A percentile compares a stretch with the other conserved stretches of the same genome.
Conservation (phyloP, 2,329 filamentous ascomycete species). For the Pseudopithomyces maydicus region DNA sequence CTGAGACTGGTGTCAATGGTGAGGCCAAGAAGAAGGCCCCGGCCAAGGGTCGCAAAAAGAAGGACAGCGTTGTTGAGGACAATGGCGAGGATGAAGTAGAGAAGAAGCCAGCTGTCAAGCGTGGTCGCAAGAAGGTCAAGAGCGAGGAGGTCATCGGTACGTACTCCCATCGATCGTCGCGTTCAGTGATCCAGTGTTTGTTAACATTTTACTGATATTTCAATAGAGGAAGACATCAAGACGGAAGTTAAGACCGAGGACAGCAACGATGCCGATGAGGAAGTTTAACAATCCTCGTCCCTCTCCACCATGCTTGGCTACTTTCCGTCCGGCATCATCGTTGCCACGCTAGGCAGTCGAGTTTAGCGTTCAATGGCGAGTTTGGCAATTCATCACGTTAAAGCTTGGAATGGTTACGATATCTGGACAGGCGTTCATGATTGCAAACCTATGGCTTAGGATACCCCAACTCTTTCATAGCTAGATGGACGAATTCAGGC, state of each 20-base stretch:
- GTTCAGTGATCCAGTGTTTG: no score
- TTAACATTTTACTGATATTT: neutral
- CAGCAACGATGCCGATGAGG: neutral
- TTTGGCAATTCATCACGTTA: no score
- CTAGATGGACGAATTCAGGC: no score
- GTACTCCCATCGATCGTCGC: neutral
- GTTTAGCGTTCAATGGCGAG: no score
- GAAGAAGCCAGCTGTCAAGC: constrained; percentile 20
- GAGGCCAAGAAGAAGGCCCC: constrained; percentile 15
- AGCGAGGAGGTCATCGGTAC: constrained; percentile 13
- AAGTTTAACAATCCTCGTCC: neutral
- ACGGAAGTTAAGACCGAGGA: neutral
- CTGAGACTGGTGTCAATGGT: constrained; percentile 7
- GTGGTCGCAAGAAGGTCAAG: constrained; percentile 26
- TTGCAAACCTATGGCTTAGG: no score
- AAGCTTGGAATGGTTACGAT: no score
- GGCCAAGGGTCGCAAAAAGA: constrained; percentile 13
- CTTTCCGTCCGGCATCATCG: neutral
- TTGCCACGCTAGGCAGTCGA: no score
- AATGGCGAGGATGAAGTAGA: neutral
- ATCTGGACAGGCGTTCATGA: no score
- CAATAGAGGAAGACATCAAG: neutral
- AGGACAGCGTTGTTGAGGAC: neutral
- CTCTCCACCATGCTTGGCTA: neutral
- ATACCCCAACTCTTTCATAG: no score